Percentiles rank a stretch among this genome's conserved stretches.
Conservation (phyloP, 2,329 filamentous ascomycete species). For the Sporothrix curviconia region DNA sequence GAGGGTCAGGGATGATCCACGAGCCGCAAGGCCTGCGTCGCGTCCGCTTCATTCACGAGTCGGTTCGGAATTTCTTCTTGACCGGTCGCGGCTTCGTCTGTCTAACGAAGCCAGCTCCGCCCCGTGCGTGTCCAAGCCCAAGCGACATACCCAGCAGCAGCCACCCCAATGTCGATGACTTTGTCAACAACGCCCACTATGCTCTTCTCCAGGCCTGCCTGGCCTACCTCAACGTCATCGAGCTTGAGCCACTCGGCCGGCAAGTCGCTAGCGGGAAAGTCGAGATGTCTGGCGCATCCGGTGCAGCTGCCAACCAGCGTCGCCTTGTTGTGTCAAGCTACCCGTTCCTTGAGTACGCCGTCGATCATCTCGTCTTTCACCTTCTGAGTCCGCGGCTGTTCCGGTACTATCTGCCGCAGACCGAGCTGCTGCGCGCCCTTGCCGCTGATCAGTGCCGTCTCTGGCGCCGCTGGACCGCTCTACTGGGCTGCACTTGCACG, state of each 20-base stretch:
- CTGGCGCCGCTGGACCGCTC: conserved; percentile 29
- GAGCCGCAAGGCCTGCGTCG: conserved; percentile 26
- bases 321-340: conserved; percentile 26
- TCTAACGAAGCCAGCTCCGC: conserved; percentile 14
- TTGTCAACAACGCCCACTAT: conserved; percentile 27
- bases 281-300: background rate
- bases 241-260: conserved; percentile 26
- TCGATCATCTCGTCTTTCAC: conserved; percentile 28
- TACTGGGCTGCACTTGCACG: conserved; percentile 21
- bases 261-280: conserved; percentile 8
- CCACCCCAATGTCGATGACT: conserved; percentile 16
- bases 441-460: conserved; percentile 24
- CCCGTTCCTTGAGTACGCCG: conserved; percentile 29
- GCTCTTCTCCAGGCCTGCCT: conserved; percentile 27
- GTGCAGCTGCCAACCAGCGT: conserved; percentile 22
- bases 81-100: conserved; percentile 27
- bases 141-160: background rate
- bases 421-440: conserved; percentile 22
- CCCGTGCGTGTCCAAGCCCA: background rate
- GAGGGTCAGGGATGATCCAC: conserved; percentile 6
- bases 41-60: conserved; percentile 28
- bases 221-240: conserved; percentile 28
- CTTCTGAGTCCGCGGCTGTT: conserved; percentile 26
- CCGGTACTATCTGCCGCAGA: conserved; percentile 29
- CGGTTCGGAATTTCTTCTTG: conserved; percentile 29